phyloP scores from a whole-genome alignment of 305 asterid genomes.

The Fraxinus sp. region DNA sequence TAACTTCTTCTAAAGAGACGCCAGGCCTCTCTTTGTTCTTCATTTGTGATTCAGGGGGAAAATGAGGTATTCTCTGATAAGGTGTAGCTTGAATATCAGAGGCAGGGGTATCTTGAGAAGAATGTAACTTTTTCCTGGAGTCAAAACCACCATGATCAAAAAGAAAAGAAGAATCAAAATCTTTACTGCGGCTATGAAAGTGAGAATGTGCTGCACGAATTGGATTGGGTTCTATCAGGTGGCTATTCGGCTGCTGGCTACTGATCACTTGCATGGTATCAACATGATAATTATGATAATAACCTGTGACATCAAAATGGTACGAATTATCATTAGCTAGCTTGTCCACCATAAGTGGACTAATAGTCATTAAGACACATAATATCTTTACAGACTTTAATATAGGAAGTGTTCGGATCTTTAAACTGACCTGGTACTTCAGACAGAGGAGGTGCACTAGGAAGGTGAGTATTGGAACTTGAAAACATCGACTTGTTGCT shows the following conservation, averaged over 20 bases:
- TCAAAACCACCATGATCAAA: conserved; percentile 32
- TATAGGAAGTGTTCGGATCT: conserved; percentile 36
- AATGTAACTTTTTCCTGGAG: conserved; percentile 29
- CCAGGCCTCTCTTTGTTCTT: conserved; percentile 30
- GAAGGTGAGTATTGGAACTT: conserved; percentile 31
- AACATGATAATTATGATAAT: conserved; percentile 33
- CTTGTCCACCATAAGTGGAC: conserved; percentile 33
- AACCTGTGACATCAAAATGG: conserved; percentile 36
- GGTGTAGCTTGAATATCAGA: conserved; percentile 27
- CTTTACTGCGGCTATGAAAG: conserved; percentile 31
- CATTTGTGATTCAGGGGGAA: conserved; percentile 34
- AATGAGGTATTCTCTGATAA: conserved; percentile 25
- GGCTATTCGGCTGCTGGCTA: conserved; percentile 31
- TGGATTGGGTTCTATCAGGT: conserved; percentile 25
- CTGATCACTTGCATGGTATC: conserved; percentile 30
- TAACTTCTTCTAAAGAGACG: conserved; percentile 32
- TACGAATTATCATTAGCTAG: conserved; percentile 31
- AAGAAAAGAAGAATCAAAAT: conserved; percentile 36
- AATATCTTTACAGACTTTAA: conserved; percentile 36
- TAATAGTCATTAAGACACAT: conserved; percentile 29
- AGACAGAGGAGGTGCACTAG: conserved; percentile 37
- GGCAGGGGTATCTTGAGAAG: conserved; percentile 37
- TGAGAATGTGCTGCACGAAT: conserved; percentile 32
- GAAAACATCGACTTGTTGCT: conserved; percentile 32
- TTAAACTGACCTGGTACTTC: conserved; percentile 33